Conservation (phyloP, 1,284 basidiomycete species). For the Heterobasidion occidentale region DNA sequence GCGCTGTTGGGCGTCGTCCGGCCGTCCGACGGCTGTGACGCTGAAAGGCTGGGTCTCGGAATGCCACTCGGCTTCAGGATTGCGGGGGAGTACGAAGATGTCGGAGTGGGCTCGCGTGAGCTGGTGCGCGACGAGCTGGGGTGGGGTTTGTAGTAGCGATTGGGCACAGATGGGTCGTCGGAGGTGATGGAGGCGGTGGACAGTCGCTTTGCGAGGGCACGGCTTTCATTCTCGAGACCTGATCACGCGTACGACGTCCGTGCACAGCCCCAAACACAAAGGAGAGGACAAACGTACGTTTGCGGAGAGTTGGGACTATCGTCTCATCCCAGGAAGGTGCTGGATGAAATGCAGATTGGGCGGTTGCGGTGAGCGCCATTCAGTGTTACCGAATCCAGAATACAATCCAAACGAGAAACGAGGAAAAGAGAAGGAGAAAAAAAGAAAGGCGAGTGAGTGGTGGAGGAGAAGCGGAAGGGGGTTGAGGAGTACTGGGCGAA, state of each 20-base stretch:
- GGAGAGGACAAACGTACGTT: constrained; percentile 37
- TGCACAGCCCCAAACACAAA: background rate
- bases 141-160: constrained; percentile 10
- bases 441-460: background rate
- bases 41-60: constrained; percentile 36
- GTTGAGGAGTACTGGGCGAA: background rate
- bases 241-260: background rate
- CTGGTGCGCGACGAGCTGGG: constrained; percentile 11
- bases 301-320: constrained; percentile 62
- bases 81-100: background rate
- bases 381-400: constrained; percentile 4
- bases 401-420: background rate
- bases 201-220: constrained; percentile 61
- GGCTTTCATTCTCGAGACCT: constrained; percentile 72
- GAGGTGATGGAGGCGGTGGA: constrained; percentile 62
- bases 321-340: constrained; percentile 63
- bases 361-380: constrained; percentile 30
- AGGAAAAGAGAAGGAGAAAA: constrained; percentile 1
- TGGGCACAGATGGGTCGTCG: constrained; percentile 26
- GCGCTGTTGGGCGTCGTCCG: constrained; percentile 16
- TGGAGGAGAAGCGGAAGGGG: background rate
- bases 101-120: constrained; percentile 9
- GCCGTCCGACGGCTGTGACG: constrained; percentile 12
- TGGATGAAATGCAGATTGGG: constrained; percentile 42
- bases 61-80: constrained; percentile 30